phyloP scores from a whole-genome alignment of 495 filamentous ascomycete genomes.

The Xylaria castorea region DNA sequence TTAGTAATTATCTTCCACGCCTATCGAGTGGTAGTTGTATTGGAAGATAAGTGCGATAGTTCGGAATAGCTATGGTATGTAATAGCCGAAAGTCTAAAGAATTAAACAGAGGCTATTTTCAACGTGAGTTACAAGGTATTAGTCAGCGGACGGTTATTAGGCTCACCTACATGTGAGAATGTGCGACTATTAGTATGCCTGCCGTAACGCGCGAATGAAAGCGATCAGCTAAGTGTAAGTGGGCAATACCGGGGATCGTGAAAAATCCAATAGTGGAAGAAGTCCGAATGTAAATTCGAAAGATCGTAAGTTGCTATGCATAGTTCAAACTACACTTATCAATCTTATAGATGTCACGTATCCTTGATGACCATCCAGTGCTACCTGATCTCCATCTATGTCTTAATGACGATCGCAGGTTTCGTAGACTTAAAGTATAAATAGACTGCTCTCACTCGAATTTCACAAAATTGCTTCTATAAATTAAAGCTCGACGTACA shows the following conservation, averaged over 20 bases:
- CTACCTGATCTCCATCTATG: not conserved
- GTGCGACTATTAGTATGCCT: no score
- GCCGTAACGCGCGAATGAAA: no score
- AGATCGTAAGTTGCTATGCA: not conserved
- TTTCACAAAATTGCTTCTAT: not conserved
- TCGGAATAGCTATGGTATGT: no score
- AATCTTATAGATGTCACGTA: not conserved
- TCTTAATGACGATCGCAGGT: not conserved
- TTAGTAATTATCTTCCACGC: no score
- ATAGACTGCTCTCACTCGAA: not conserved
- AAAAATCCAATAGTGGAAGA: not conserved
- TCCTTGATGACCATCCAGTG: not conserved
- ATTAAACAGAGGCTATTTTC: no score
- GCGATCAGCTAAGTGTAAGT: no score
- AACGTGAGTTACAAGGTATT: no score
- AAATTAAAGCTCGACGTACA: not conserved
- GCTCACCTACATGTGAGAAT: not conserved
- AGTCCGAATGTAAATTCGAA: not conserved
- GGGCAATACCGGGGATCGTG: no score
- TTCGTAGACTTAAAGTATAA: not conserved
- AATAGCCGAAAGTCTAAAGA: no score
- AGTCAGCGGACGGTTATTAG: no score
- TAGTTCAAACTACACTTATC: not conserved
- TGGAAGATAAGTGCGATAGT: no score
- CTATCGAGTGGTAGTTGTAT: no score